Conservation (phyloP, 2,329 filamentous ascomycete species). For the Microsporum ferrugineum region DNA sequence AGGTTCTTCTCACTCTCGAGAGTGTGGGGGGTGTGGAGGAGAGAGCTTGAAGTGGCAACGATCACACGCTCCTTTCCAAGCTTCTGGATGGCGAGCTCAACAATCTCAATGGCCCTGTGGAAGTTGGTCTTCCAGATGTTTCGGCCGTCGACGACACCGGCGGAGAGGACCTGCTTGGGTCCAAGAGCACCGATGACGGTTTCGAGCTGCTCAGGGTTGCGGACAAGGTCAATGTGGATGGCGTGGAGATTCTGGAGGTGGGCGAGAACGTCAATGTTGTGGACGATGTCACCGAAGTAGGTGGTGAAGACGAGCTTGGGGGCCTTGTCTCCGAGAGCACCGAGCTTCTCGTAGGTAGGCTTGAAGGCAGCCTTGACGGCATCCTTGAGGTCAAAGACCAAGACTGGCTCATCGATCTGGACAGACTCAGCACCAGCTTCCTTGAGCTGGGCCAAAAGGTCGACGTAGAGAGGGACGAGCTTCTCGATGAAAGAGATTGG, state of each 20-base stretch:
- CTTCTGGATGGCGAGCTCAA: conserved; percentile 85
- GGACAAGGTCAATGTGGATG: conserved; percentile 91
- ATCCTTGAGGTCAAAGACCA: conserved; percentile 83
- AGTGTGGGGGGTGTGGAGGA: conserved; percentile 97
- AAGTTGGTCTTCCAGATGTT: conserved; percentile 99
- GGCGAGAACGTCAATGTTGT: conserved; percentile 89
- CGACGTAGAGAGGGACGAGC: conserved; percentile 86
- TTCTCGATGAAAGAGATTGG: conserved; percentile 90
- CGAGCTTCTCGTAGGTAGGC: conserved; percentile 86
- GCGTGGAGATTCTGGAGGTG: conserved; percentile 62
- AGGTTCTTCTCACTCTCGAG: conserved; percentile 98
- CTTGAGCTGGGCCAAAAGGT: conserved; percentile 90
- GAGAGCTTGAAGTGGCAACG: conserved; percentile 90
- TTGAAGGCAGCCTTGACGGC: conserved; percentile 97
- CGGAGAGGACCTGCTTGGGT: conserved; percentile 79
- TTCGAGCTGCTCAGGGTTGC: conserved; percentile 94
- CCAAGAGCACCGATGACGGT: conserved; percentile 72
- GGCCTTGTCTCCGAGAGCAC: conserved; percentile 58
- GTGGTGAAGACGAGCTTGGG: conserved; percentile 86
- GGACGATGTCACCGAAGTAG: conserved; percentile 98
- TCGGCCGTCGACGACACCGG: conserved; percentile 92
- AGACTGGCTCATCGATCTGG: conserved; percentile 94
- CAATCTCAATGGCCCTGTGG: conserved; percentile 81
- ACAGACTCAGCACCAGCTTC: conserved; percentile 89
- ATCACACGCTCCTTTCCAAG: conserved; percentile 96